These are phyloP conservation scores for Colletotrichum sp. DNA, from an alignment of 2,329 filamentous ascomycete genomes.

Conservation along the genomic window DNA sequence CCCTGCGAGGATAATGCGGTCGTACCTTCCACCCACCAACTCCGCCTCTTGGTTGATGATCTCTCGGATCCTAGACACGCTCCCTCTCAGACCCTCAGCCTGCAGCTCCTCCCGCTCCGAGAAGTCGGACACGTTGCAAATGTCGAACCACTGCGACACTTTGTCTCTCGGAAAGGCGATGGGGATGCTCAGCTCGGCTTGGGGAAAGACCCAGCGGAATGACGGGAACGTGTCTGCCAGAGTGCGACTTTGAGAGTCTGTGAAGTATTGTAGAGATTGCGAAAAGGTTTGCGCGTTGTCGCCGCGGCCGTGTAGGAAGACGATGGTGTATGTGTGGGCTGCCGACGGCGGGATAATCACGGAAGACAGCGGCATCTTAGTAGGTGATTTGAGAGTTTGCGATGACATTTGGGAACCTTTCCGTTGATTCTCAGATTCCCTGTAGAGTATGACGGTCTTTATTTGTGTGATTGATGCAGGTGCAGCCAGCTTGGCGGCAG, in stretches of 20 bases:
- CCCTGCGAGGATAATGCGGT: slow-evolving; percentile 46
- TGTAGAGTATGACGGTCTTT: no score
- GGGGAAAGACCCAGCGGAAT: slow-evolving; percentile 55
- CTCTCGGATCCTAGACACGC: slow-evolving; percentile 33
- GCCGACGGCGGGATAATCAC: slow-evolving; percentile 21
- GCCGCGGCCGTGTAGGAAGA: slow-evolving; percentile 51
- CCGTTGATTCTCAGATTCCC: accelerated
- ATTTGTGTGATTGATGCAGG: background rate
- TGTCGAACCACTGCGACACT: slow-evolving; percentile 55
- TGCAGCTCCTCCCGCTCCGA: slow-evolving; percentile 47
- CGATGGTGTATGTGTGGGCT: slow-evolving; percentile 43
- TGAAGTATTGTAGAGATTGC: slow-evolving; percentile 30
- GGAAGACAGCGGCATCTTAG: background rate
- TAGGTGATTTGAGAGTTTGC: background rate
- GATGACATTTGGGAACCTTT: background rate
- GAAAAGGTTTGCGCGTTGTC: slow-evolving; percentile 39
- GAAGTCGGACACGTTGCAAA: slow-evolving; percentile 46
- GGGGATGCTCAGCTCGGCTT: slow-evolving; percentile 36
- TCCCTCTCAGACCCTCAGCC: slow-evolving; percentile 41
- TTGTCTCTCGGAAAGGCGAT: slow-evolving; percentile 20
- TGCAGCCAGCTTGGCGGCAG: background rate
- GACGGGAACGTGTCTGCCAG: slow-evolving; percentile 45
- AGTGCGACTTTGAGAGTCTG: slow-evolving; percentile 32
- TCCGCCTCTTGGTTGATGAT: slow-evolving; percentile 39
- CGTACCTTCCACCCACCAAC: slow-evolving; percentile 37